Evolutionary conservation across 768 basidiomycete genomes (phyloP), one percentile per base, ranked within the genome.

Genomic region (Boletus edulis): DNA sequence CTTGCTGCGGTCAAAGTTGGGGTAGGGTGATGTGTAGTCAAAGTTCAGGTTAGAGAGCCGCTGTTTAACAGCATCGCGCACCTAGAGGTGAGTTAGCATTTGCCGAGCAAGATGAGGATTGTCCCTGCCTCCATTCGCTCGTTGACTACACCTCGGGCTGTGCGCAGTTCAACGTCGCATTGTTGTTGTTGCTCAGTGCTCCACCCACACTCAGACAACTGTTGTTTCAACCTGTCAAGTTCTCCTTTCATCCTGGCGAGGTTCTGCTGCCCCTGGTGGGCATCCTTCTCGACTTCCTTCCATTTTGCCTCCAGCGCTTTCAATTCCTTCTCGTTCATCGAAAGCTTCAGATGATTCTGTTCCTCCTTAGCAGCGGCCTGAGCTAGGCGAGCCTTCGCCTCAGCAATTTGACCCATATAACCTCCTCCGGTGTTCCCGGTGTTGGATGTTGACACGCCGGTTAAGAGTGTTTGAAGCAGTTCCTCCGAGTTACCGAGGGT

Each of bases 391-490:
- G 82, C 82, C 62, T 85, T 85, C 0, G 94, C 91, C 14, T 91
- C 86, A 1, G 94, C 90, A 40, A 99, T 82, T 69, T 98, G 95
- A 18, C 94, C 97, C 85, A 98, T 88, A 71, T 98, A 98, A 0
- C 97, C 97, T 3, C 94, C 93, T 10, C 89, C 86, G 17, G 84
- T 81, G 39, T 84, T 85, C 54, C 82, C 84, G 29, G 78, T 72
- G 48, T 80, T 79, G 39, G 75, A 79, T 5, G 89, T 87, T 2
- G 94, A 85, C 11, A 98, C 83, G 42, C 97, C 97, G 0, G 96
- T 98, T 45, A 96, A 78, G 18, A 98, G 84, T 0, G 93, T 92
- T 70, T 98, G 96, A 0, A 98, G 79, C n/a, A 98, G 87, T 62
- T 94, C 92, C 70, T 98, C 95, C 15, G 87, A 81, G 18, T 83